Evolutionary conservation across 306 rosid genomes (phyloP).

Genomic region (Glycyrrhiza uralensis): DNA sequence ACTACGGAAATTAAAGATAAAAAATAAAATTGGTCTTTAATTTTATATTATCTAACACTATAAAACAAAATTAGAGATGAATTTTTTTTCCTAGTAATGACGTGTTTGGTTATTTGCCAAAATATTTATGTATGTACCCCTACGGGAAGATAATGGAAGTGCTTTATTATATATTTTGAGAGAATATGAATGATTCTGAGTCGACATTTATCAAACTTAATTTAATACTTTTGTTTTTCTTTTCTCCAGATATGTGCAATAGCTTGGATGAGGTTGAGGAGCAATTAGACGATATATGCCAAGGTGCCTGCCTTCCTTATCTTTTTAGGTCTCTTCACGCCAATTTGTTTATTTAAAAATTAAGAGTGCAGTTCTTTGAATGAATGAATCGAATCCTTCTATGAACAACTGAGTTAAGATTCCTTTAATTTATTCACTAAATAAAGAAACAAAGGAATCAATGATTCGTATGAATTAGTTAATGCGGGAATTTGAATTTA

Average conservation of each 20-base stretch:
- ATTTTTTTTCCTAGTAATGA: no score
- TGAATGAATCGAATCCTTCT: conserved; percentile 16
- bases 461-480: not conserved
- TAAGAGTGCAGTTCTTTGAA: not conserved
- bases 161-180: not conserved
- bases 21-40: no score
- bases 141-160: not conserved
- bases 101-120: not conserved
- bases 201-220: not conserved
- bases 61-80: no score
- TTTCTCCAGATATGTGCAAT: not conserved
- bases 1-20: no score
- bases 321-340: conserved; percentile 1
- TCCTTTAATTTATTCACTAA: conserved; percentile 17
- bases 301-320: conserved; percentile 13
- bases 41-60: no score
- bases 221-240: not conserved
- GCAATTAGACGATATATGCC: conserved; percentile 10
- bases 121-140: not conserved
- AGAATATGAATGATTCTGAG: conserved; percentile 24
- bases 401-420: conserved; percentile 1
- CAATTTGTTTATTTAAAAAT: conserved; percentile 10
- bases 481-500: conserved; percentile 6
- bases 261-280: conserved; percentile 3
- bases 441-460: not conserved